Evolutionary conservation across 768 basidiomycete genomes (phyloP).

Genomic region (Boletus rufocinnamomeus): DNA sequence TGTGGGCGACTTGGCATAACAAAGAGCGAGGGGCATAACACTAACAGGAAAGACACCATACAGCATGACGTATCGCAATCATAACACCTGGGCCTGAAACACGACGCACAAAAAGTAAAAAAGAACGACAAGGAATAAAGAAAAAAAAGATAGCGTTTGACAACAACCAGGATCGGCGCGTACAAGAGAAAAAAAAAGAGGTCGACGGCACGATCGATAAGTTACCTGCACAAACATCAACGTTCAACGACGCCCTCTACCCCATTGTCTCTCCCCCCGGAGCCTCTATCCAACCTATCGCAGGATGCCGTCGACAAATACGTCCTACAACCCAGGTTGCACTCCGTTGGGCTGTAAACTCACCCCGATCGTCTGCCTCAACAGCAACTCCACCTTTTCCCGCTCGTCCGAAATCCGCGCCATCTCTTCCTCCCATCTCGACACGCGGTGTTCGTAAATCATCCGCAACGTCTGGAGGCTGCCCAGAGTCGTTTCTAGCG

Average conservation of each 20-base stretch:
- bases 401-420: constrained; percentile 62
- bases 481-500: constrained; percentile 65
- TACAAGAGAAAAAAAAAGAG: not conserved
- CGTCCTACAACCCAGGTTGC: not conserved
- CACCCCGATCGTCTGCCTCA: constrained; percentile 62
- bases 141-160: not conserved
- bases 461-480: constrained; percentile 62
- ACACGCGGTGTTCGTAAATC: constrained; percentile 70
- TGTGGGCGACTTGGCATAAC: not conserved
- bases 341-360: constrained; percentile 30
- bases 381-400: constrained; percentile 62
- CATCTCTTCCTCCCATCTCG: constrained; percentile 73
- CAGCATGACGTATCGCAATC: not conserved
- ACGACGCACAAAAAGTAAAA: not conserved
- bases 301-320: no score
- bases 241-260: not conserved
- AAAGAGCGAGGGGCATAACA: not conserved
- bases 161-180: not conserved
- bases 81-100: not conserved
- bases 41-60: not conserved
- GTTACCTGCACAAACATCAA: not conserved
- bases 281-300: not conserved
- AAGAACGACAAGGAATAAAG: not conserved
- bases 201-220: not conserved
- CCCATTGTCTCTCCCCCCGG: no score